Conservation (phyloP, 148 eudicot species). For the Nepenthes gracilis region DNA sequence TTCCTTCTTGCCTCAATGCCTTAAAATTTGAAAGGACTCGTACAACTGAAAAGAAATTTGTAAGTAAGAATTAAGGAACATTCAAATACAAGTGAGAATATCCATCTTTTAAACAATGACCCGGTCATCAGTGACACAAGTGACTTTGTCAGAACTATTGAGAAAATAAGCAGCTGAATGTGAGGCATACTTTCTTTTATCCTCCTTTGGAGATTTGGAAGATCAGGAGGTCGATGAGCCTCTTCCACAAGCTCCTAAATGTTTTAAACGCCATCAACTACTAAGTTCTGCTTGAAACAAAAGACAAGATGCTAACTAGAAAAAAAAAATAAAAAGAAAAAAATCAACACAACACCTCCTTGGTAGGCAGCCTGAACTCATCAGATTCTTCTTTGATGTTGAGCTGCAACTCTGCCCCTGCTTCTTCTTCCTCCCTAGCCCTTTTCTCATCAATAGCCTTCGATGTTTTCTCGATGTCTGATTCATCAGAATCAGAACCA, state of each 20-base stretch:
- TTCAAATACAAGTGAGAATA: not conserved
- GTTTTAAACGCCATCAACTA: not conserved
- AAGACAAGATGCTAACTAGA: not conserved
- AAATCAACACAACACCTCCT: conserved; percentile 50
- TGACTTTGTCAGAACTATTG: not conserved
- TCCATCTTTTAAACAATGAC: not conserved
- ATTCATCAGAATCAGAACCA: conserved; percentile 26
- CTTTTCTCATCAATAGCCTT: conserved; percentile 31
- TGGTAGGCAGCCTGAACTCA: conserved; percentile 56
- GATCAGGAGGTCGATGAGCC: conserved; percentile 77
- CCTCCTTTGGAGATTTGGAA: conserved; percentile 63
- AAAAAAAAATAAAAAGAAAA: not conserved
- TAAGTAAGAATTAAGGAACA: not conserved
- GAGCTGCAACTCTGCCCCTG: conserved; percentile 36
- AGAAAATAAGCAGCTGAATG: not conserved
- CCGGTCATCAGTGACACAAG: not conserved
- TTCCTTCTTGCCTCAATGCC: conserved; percentile 57
- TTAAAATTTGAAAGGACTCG: conserved; percentile 68
- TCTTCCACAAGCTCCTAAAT: conserved; percentile 75
- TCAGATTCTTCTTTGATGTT: conserved; percentile 62
- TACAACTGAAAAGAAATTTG: conserved; percentile 31
- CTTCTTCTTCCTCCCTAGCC: conserved; percentile 37
- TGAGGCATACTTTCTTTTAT: conserved; percentile 72
- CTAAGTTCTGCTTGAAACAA: not conserved
- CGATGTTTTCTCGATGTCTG: conserved; percentile 39